Percentiles rank a stretch among this genome's conserved stretches.
These are phyloP conservation scores for Eremothecium cymbalariae DNA, from an alignment of 1,139 yeast species.

Conservation along the genomic window DNA sequence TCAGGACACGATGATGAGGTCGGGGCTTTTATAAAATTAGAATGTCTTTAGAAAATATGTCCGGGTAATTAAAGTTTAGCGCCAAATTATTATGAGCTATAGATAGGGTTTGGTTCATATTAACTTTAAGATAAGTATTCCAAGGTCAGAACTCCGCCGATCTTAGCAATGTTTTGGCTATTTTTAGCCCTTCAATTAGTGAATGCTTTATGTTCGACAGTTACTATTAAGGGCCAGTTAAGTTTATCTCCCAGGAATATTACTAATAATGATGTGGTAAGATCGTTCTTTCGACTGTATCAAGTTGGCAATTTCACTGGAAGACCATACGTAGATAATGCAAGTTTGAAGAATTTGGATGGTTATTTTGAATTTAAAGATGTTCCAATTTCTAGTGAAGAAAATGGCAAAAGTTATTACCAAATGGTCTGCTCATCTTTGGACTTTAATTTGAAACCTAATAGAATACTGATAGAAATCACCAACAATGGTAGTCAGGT, in stretches of 20 bases:
- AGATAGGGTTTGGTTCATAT: too few species aligned
- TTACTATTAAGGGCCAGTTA: slow-evolving; percentile 19
- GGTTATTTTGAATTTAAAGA: slow-evolving; percentile 26
- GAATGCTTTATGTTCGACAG: slow-evolving; percentile 7
- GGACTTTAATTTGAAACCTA: slow-evolving; percentile 30
- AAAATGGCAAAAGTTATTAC: slow-evolving; percentile 24
- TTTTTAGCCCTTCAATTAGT: neutral
- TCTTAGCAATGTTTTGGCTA: neutral
- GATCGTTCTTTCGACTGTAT: slow-evolving; percentile 22
- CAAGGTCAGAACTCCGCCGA: too few species aligned
- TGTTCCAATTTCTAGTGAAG: slow-evolving; percentile 23
- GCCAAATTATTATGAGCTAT: too few species aligned
- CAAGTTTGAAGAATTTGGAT: slow-evolving; percentile 15
- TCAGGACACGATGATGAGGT: too few species aligned
- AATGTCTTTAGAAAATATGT: too few species aligned
- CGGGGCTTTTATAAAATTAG: too few species aligned
- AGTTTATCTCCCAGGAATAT: slow-evolving; percentile 19
- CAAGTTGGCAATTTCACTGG: slow-evolving; percentile 22
- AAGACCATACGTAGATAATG: slow-evolving; percentile 13
- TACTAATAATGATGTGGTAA: slow-evolving; percentile 18
- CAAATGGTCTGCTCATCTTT: slow-evolving; percentile 25
- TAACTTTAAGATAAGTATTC: too few species aligned
- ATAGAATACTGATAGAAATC: slow-evolving; percentile 27
- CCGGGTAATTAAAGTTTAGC: too few species aligned
- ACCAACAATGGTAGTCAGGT: slow-evolving; percentile 12